Evolutionary conservation across 768 basidiomycete genomes (phyloP).

Genomic region (Pleurotus sapidus): DNA sequence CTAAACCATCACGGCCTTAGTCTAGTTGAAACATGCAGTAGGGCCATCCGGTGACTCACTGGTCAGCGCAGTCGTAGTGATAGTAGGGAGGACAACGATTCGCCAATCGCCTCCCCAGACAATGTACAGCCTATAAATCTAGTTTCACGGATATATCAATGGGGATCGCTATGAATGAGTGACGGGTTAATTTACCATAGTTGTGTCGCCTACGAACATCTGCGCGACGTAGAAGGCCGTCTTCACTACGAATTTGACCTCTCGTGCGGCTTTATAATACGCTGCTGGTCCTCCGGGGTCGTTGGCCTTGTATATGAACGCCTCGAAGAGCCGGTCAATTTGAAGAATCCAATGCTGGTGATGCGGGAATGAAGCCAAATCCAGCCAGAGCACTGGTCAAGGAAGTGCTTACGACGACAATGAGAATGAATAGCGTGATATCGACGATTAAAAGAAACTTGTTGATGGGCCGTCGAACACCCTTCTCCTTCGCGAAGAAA

Average conservation of each 20-base stretch:
- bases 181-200: not conserved
- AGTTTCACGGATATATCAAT: not conserved
- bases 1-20: not conserved
- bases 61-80: not conserved
- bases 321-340: not conserved
- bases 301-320: not conserved
- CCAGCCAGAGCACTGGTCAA: not conserved
- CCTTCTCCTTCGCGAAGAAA: not conserved
- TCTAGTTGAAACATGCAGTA: too few relatives aligned
- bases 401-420: not conserved
- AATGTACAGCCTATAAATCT: not conserved
- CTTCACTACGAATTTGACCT: not conserved
- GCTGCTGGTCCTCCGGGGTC: not conserved
- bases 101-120: not conserved
- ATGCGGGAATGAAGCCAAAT: not conserved
- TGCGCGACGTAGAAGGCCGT: not conserved
- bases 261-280: not conserved
- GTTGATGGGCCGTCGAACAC: not conserved
- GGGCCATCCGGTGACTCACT: not conserved
- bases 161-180: not conserved
- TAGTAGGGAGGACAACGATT: not conserved
- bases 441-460: not conserved
- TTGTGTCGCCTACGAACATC: not conserved
- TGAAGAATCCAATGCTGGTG: not conserved
- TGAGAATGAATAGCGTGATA: not conserved